phyloP scores from a whole-genome alignment of 345 rosid species.

The Citrus mangshanensis region DNA sequence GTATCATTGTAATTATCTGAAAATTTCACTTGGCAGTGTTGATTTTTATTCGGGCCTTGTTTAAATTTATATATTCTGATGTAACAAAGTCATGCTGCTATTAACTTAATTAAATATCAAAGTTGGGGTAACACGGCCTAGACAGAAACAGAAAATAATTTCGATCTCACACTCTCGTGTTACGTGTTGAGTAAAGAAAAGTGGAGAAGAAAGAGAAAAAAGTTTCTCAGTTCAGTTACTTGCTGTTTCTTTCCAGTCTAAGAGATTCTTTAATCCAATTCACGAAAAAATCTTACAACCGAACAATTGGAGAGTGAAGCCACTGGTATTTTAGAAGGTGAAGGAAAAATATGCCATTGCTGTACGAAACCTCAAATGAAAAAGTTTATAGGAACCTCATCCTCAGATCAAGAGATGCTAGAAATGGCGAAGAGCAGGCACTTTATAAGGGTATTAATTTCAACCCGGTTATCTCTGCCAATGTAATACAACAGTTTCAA shows the following conservation, averaged over 20 bases:
- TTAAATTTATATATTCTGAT: background rate
- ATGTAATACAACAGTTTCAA: background rate
- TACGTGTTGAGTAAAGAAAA: background rate
- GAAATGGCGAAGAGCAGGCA: slow-evolving; percentile 42
- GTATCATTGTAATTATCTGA: background rate
- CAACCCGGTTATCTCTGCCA: slow-evolving; percentile 28
- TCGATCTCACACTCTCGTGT: background rate
- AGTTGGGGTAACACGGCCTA: background rate
- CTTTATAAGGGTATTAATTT: slow-evolving; percentile 49
- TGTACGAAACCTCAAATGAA: slow-evolving; percentile 65
- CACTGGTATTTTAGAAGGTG: slow-evolving; percentile 41
- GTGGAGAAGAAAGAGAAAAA: too few species aligned
- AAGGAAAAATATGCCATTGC: slow-evolving; percentile 47
- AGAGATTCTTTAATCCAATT: slow-evolving; percentile 56
- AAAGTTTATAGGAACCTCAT: slow-evolving; percentile 44
- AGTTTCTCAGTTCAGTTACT: slow-evolving; percentile 41
- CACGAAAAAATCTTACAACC: slow-evolving; percentile 54
- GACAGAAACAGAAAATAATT: background rate
- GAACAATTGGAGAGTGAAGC: slow-evolving; percentile 23
- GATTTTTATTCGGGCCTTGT: background rate
- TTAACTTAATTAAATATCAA: background rate
- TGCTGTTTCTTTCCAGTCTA: slow-evolving; percentile 50
- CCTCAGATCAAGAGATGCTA: slow-evolving; percentile 2
- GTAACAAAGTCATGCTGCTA: background rate
- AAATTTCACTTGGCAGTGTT: background rate